These are phyloP conservation scores for Aspergillus arachidicola DNA, from an alignment of 2,329 filamentous ascomycete genomes.

Conservation along the genomic window DNA sequence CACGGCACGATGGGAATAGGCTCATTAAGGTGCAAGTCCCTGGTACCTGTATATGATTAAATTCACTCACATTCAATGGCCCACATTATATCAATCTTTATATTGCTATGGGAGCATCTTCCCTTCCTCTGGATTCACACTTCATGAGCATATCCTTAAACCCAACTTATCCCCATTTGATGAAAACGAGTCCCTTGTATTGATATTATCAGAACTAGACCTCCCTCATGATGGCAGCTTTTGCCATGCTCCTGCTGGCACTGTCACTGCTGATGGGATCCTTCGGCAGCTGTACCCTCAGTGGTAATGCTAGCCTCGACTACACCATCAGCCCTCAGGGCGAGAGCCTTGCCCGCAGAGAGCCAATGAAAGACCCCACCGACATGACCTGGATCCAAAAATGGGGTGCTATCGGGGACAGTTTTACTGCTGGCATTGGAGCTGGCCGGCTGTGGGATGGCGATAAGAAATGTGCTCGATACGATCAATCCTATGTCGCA, in stretches of 20 bases:
- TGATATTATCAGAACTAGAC: not conserved
- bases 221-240: not conserved
- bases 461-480: constrained; percentile 27
- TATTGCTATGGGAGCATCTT: too few species aligned
- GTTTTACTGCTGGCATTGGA: constrained; percentile 43
- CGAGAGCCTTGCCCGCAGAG: not conserved
- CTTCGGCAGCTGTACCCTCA: not conserved
- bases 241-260: not conserved
- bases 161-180: not conserved
- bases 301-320: not conserved
- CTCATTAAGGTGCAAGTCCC: not conserved
- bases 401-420: constrained; percentile 43
- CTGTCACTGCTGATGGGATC: not conserved
- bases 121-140: not conserved
- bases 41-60: not conserved
- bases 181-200: not conserved
- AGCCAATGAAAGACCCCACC: not conserved
- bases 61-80: not conserved
- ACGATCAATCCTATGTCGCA: constrained; percentile 12
- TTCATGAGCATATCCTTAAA: too few species aligned
- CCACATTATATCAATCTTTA: not conserved
- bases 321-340: not conserved
- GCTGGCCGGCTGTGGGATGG: constrained; percentile 25
- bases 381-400: constrained; percentile 31
- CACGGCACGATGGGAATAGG: not conserved